Evolutionary conservation across 2,329 filamentous ascomycete species (phyloP), one percentile per base, ranked within the genome.

Genomic region (Juglanconis sp.): DNA sequence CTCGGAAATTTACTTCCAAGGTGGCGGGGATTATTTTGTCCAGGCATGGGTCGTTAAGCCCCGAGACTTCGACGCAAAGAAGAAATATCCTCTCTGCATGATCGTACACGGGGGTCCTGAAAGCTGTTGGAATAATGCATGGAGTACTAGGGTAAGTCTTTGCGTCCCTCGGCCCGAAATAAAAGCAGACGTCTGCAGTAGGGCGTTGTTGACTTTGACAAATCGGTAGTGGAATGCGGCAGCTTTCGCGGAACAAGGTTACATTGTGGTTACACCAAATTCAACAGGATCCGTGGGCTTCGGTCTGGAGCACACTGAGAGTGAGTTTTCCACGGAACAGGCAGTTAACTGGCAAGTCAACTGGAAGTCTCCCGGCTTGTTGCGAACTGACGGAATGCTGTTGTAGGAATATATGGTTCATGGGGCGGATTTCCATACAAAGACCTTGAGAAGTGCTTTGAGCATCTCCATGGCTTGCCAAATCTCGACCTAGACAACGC

Each of bases 171-270:
- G 15, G 11, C 40, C 15, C 15, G 44, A 38, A 10, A 15, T n/a
- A n/a, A 34, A 3, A 10, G 36, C 40, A 48, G 3, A 17, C 5
- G 17, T 47, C 44, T 24, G 3, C 15, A 17, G n/a, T 30, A 34
- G 24, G 24, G 24, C 13, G 24, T 42, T 42, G 6, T 32, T 49
- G 47, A 49, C 49, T 52, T n/a, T 4, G 17, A 36, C 8, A 35
- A 35, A 11, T 10, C 34, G 30, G 3, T 71, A 82, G 64, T 83
- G 79, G 78, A 85, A 86, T 62, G 74, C 77, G 1, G 78, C 79
- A 1, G 72, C 83, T 3, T 87, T 83, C 72, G 84, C 84, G 4
- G 82, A 86, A 65, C 81, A 87, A 67, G 85, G 84, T 8, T 87
- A 86, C 61, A 73, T 86, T 9, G 79, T 86, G 2, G 73, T 87